A percentile compares a stretch with the other conserved stretches of the same genome.
Conservation (phyloP, 2,329 filamentous ascomycete species). For the Colletotrichum gigasporum region DNA sequence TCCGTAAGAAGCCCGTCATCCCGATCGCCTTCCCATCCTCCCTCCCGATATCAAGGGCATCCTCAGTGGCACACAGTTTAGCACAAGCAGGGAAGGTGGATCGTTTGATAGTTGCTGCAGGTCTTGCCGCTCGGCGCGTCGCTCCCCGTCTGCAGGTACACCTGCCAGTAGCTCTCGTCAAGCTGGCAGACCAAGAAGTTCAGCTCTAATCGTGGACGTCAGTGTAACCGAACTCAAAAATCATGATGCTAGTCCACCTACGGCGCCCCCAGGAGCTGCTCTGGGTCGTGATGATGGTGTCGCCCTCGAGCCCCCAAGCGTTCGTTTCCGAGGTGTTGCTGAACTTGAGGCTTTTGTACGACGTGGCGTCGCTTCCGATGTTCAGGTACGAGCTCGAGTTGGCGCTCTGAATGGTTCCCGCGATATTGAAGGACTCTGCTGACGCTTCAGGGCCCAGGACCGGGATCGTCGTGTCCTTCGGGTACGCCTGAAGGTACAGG, state of each 20-base stretch:
- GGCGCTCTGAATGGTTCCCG: conserved; percentile 56
- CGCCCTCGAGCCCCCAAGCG: conserved; percentile 60
- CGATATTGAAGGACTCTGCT: conserved; percentile 60
- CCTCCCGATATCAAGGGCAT: too few species aligned
- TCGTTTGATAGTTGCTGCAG: conserved; percentile 64
- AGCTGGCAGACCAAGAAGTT: conserved; percentile 61
- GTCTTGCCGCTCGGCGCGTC: conserved; percentile 57
- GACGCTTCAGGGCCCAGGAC: conserved; percentile 61
- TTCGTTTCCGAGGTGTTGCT: conserved; percentile 50
- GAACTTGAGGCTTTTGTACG: conserved; percentile 62
- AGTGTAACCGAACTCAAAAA: conserved; percentile 31
- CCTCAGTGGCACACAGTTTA: too few species aligned
- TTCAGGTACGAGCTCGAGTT: conserved; percentile 60
- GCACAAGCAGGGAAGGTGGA: conserved; percentile 63
- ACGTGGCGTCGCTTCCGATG: conserved; percentile 53
- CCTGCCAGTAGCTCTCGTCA: conserved; percentile 54
- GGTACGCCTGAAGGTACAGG: conserved; percentile 59
- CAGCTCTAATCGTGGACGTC: conserved; percentile 46
- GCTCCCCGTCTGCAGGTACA: conserved; percentile 63
- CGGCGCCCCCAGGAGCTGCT: conserved; percentile 54
- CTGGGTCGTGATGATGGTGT: conserved; percentile 54
- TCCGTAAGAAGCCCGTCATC: too few species aligned
- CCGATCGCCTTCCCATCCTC: too few species aligned
- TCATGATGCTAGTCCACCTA: conserved; percentile 33
- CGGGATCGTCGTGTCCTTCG: conserved; percentile 53